phyloP scores from a whole-genome alignment of 306 rosid genomes.

The Abrus precatorius region DNA sequence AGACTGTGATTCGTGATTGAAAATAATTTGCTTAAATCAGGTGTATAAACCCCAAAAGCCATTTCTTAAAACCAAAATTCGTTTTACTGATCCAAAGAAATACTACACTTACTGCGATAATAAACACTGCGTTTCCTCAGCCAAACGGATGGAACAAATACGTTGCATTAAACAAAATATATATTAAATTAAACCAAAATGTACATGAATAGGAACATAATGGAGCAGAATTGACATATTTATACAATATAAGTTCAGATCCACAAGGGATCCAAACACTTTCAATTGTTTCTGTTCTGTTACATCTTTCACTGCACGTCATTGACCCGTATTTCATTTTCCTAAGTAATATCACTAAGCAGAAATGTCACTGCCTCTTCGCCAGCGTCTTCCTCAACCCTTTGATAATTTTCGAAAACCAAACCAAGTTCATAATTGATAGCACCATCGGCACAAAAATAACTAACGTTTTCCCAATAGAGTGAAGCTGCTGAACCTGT shows the following conservation, averaged over 20 bases:
- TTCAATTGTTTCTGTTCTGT: slow-evolving; percentile 37
- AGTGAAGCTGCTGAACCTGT: slow-evolving; percentile 83
- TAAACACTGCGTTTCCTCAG: no score
- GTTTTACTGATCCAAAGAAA: not conserved
- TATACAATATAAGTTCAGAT: slow-evolving; percentile 53
- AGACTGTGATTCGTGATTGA: no score
- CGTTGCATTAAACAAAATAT: slow-evolving; percentile 16
- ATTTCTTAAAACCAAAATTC: not conserved
- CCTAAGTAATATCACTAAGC: slow-evolving; percentile 37
- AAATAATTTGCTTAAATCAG: not conserved
- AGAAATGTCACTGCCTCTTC: slow-evolving; percentile 73
- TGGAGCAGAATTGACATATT: slow-evolving; percentile 43
- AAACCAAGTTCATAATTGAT: slow-evolving; percentile 84
- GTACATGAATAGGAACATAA: slow-evolving; percentile 40
- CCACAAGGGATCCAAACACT: slow-evolving; percentile 52
- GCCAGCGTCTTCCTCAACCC: slow-evolving; percentile 92
- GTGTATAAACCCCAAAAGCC: not conserved
- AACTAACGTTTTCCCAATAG: slow-evolving; percentile 67
- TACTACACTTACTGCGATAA: not conserved
- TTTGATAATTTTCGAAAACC: slow-evolving; percentile 85
- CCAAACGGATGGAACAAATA: not conserved
- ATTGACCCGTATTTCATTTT: slow-evolving; percentile 42
- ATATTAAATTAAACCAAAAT: slow-evolving; percentile 23
- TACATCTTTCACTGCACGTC: slow-evolving; percentile 42
- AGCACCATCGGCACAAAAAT: slow-evolving; percentile 72